Evolutionary conservation across 2,329 filamentous ascomycete genomes (phyloP).

Genomic region (Periconia macrospinosa): DNA sequence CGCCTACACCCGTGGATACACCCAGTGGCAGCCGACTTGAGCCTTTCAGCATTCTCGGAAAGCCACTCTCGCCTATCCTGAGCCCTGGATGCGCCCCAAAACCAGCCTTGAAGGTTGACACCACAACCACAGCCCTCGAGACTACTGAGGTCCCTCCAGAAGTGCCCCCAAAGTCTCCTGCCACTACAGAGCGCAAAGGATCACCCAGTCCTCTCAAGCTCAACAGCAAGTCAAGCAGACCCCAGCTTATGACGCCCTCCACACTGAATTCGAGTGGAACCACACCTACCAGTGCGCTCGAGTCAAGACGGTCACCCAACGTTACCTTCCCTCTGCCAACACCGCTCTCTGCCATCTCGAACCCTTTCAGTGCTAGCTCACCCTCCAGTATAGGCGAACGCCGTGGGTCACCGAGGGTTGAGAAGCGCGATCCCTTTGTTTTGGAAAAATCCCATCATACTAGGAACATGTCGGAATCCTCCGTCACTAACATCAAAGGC

Average conservation of each 20-base stretch:
- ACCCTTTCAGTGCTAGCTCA: slow-evolving; percentile 34
- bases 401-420: slow-evolving; percentile 34
- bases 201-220: slow-evolving; percentile 38
- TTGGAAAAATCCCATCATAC: slow-evolving; percentile 24
- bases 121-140: slow-evolving; percentile 12
- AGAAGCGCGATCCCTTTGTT: slow-evolving; percentile 35
- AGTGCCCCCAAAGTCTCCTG: slow-evolving; percentile 43
- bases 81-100: slow-evolving; percentile 34
- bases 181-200: slow-evolving; percentile 31
- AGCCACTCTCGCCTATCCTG: slow-evolving; percentile 36
- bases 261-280: slow-evolving; percentile 25
- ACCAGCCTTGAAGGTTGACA: slow-evolving; percentile 38
- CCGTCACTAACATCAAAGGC: slow-evolving; percentile 4
- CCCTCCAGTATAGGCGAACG: slow-evolving; percentile 27
- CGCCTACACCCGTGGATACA: slow-evolving; percentile 16
- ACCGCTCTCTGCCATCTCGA: slow-evolving; percentile 34
- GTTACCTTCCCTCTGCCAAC: slow-evolving; percentile 26
- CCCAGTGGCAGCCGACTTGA: slow-evolving; percentile 14
- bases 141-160: slow-evolving; percentile 31
- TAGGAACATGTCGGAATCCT: slow-evolving; percentile 42
- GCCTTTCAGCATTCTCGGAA: slow-evolving; percentile 10
- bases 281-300: slow-evolving; percentile 31
- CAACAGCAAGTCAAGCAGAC: slow-evolving; percentile 32
- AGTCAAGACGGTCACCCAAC: slow-evolving; percentile 37
- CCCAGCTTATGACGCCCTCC: slow-evolving; percentile 35